Evolutionary conservation across 2,329 filamentous ascomycete species (phyloP).

Genomic region (Bisporella sp.): DNA sequence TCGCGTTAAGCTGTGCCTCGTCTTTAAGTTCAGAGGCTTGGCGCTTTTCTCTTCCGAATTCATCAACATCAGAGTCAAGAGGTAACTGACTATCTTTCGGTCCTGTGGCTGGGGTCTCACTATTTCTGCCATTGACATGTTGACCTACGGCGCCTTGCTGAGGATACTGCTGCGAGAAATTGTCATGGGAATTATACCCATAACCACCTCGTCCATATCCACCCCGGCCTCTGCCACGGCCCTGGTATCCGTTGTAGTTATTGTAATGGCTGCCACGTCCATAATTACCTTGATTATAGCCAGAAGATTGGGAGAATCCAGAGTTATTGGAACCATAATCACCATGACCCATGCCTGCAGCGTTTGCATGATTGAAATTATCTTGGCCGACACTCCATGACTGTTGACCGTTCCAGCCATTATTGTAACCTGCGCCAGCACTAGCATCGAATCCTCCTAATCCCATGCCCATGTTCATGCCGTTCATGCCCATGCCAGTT

Average conservation of each 20-base stretch:
- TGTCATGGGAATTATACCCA: slow-evolving; percentile 24
- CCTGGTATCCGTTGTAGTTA: slow-evolving; percentile 60
- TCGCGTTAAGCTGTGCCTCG: slow-evolving; percentile 8
- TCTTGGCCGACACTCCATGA: slow-evolving; percentile 78
- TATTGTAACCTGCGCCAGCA: slow-evolving; percentile 56
- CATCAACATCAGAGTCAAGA: slow-evolving; percentile 24
- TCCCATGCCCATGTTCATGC: slow-evolving; percentile 70
- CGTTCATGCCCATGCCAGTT: slow-evolving; percentile 74
- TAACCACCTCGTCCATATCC: slow-evolving; percentile 22
- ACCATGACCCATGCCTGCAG: slow-evolving; percentile 70
- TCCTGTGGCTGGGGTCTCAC: slow-evolving; percentile 24
- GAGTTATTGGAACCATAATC: slow-evolving; percentile 74
- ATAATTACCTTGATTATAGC: slow-evolving; percentile 79
- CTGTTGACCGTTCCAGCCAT: slow-evolving; percentile 75
- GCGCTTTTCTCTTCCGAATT: slow-evolving; percentile 30
- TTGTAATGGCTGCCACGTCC: slow-evolving; percentile 62
- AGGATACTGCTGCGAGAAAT: slow-evolving; percentile 23
- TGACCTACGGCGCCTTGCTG: slow-evolving; percentile 21
- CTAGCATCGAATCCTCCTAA: slow-evolving; percentile 60
- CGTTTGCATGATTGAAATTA: slow-evolving; percentile 85
- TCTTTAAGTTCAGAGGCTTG: slow-evolving; percentile 17
- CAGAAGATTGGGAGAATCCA: slow-evolving; percentile 60
- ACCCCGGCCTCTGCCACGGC: slow-evolving; percentile 32
- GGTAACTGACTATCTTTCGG: slow-evolving; percentile 21
- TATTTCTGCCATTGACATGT: slow-evolving; percentile 20